These are phyloP conservation scores for Agaricus subrufescens DNA, from an alignment of 768 basidiomycete genomes.

Conservation along the genomic window DNA sequence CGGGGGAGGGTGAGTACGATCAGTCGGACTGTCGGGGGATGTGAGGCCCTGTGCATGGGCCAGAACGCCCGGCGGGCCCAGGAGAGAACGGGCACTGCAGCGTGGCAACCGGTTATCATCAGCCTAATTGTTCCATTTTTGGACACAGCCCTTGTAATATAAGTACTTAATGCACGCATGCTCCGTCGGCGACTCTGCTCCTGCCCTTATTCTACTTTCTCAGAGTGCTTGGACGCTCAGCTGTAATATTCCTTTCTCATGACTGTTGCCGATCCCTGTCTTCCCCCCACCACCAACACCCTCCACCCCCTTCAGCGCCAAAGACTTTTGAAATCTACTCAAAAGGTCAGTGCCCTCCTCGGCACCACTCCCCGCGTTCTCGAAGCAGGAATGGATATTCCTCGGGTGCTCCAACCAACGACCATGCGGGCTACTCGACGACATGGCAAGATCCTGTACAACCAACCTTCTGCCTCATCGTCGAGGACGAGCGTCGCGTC, in stretches of 20 bases:
- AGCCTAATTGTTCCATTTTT: too few relatives aligned
- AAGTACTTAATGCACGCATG: too few relatives aligned
- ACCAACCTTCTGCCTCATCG: constrained; percentile 3
- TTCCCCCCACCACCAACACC: constrained; percentile 47
- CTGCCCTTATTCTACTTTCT: neutral
- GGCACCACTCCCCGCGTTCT: constrained; percentile 38
- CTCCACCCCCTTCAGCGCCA: constrained; percentile 41
- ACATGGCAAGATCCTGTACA: constrained; percentile 11
- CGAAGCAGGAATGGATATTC: constrained; percentile 12
- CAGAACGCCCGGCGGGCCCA: too few relatives aligned
- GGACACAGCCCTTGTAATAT: too few relatives aligned
- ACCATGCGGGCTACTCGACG: constrained; percentile 10
- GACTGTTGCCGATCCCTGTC: constrained; percentile 11
- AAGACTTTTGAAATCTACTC: constrained; percentile 52
- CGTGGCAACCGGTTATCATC: neutral
- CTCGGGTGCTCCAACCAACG: constrained; percentile 10
- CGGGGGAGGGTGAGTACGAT: too few relatives aligned
- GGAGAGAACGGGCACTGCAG: too few relatives aligned
- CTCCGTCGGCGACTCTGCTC: neutral
- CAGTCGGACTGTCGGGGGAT: too few relatives aligned
- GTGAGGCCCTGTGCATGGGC: too few relatives aligned
- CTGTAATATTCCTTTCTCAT: neutral
- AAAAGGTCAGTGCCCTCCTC: constrained; percentile 51
- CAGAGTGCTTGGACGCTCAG: constrained; percentile 2
- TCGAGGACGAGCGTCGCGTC: constrained; percentile 13